phyloP scores from a whole-genome alignment of 805 yeast species.

The Cyberlindnera saturnus region DNA sequence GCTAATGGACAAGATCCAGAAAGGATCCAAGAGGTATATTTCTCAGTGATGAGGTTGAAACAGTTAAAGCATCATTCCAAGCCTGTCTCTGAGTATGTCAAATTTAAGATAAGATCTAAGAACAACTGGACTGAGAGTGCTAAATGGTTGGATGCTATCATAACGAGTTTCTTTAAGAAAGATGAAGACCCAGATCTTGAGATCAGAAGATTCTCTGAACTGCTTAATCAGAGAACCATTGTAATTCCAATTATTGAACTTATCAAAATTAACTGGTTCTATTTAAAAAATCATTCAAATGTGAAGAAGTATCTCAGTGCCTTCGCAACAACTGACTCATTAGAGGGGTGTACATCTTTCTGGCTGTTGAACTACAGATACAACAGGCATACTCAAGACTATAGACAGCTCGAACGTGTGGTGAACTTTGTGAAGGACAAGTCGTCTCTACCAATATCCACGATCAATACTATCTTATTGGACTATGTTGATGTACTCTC shows the following conservation, averaged over 20 bases:
- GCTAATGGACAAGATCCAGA: slow-evolving; percentile 6
- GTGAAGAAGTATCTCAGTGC: slow-evolving; percentile 26
- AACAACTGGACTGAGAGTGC: slow-evolving; percentile 18
- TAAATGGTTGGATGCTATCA: slow-evolving; percentile 20
- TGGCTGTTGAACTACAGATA: slow-evolving; percentile 55
- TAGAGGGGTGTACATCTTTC: slow-evolving; percentile 40
- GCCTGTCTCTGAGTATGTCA: slow-evolving; percentile 19
- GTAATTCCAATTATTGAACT: slow-evolving; percentile 31
- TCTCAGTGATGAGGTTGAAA: slow-evolving; percentile 7
- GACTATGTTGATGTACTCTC: slow-evolving; percentile 34
- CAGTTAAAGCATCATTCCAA: slow-evolving; percentile 9
- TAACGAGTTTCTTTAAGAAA: slow-evolving; percentile 16
- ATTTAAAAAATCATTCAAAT: slow-evolving; percentile 25
- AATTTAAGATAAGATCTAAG: slow-evolving; percentile 15
- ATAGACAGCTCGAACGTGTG: slow-evolving; percentile 38
- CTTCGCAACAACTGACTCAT: slow-evolving; percentile 20
- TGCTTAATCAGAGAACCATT: slow-evolving; percentile 37
- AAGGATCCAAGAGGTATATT: slow-evolving; percentile 17
- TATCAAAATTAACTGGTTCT: slow-evolving; percentile 26
- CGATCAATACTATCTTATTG: slow-evolving; percentile 36
- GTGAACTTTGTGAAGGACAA: slow-evolving; percentile 38
- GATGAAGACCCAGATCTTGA: slow-evolving; percentile 12
- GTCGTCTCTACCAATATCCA: slow-evolving; percentile 42
- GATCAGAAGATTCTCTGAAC: slow-evolving; percentile 22
- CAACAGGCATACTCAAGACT: slow-evolving; percentile 40